phyloP scores from a whole-genome alignment of 1,139 yeast species.

The Candida pseudoviswanathii region DNA sequence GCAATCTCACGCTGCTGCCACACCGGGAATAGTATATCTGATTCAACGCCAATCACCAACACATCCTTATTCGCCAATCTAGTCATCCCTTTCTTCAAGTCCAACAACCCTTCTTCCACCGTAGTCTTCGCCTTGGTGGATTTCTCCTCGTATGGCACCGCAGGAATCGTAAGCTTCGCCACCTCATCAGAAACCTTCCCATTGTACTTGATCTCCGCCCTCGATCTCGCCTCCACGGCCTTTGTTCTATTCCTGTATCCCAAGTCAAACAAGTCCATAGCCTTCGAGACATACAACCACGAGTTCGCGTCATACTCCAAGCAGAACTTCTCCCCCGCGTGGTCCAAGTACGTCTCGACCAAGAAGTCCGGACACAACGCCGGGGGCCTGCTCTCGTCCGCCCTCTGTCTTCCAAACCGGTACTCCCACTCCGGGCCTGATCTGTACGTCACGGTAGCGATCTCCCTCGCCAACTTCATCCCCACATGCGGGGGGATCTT shows the following conservation, averaged over 20 bases:
- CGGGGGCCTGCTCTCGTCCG: conserved; percentile 77
- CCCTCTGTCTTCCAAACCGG: conserved; percentile 84
- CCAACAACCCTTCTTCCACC: conserved; percentile 57
- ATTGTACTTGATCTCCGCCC: conserved; percentile 32
- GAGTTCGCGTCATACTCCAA: conserved; percentile 91
- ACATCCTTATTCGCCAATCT: conserved; percentile 66
- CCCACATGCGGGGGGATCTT: conserved; percentile 88
- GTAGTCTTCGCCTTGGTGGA: conserved; percentile 41
- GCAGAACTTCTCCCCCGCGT: conserved; percentile 93
- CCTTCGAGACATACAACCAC: conserved; percentile 81
- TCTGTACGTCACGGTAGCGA: conserved; percentile 91
- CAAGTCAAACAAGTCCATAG: conserved; percentile 91
- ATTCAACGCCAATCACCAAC: conserved; percentile 85
- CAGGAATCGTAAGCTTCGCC: conserved; percentile 42
- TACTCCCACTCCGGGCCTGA: conserved; percentile 98
- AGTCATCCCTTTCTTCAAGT: conserved; percentile 65
- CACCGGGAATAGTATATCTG: conserved; percentile 88
- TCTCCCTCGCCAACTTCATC: conserved; percentile 91
- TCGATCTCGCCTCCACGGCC: conserved; percentile 43
- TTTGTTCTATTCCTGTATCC: conserved; percentile 51
- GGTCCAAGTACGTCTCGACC: conserved; percentile 90
- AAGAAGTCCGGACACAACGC: conserved; percentile 92
- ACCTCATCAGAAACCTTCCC: conserved; percentile 5
- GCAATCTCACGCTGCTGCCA: conserved; percentile 92
- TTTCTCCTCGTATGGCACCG: conserved; percentile 58